Conservation (phyloP, 2,329 filamentous ascomycete genomes). For the Tolypocladium tropicale region DNA sequence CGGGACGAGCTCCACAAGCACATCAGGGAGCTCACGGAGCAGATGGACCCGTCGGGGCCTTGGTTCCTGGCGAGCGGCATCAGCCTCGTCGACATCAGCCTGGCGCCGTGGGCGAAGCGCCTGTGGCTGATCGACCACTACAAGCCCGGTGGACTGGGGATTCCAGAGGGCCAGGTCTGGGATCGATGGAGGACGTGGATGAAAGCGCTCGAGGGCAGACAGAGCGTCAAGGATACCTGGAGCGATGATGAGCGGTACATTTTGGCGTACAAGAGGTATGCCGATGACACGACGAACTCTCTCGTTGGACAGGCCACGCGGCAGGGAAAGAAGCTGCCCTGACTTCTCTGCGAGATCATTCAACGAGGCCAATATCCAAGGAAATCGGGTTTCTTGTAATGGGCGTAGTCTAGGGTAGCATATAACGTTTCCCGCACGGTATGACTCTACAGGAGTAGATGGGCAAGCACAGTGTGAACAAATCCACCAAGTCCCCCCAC, state of each 20-base stretch:
- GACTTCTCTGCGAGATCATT: neutral
- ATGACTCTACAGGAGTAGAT: too few relatives aligned
- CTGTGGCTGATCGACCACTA: slow-evolving; percentile 68
- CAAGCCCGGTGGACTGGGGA: slow-evolving; percentile 45
- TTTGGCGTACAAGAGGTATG: slow-evolving; percentile 57
- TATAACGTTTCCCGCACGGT: neutral
- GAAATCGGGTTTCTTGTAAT: neutral
- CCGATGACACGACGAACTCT: slow-evolving; percentile 53
- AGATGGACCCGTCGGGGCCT: slow-evolving; percentile 47
- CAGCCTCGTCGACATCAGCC: slow-evolving; percentile 57
- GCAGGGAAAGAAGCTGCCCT: slow-evolving; percentile 49
- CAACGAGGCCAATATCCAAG: neutral
- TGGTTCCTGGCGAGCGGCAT: slow-evolving; percentile 58
- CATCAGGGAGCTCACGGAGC: slow-evolving; percentile 48
- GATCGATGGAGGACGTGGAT: slow-evolving; percentile 55
- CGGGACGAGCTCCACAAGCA: slow-evolving; percentile 46
- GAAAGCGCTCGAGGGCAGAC: slow-evolving; percentile 44
- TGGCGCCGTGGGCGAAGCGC: slow-evolving; percentile 64
- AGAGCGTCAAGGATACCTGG: slow-evolving; percentile 56
- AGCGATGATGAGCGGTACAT: slow-evolving; percentile 59
- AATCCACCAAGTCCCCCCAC: neutral
- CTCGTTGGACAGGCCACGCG: slow-evolving; percentile 53
- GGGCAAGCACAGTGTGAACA: neutral
- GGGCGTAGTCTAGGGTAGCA: neutral
- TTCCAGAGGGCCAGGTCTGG: slow-evolving; percentile 53